A percentile compares a stretch with the other conserved stretches of the same genome.
These are phyloP conservation scores for Carex sylvatica DNA, from an alignment of 202 grass and related monocot species.

Conservation along the genomic window DNA sequence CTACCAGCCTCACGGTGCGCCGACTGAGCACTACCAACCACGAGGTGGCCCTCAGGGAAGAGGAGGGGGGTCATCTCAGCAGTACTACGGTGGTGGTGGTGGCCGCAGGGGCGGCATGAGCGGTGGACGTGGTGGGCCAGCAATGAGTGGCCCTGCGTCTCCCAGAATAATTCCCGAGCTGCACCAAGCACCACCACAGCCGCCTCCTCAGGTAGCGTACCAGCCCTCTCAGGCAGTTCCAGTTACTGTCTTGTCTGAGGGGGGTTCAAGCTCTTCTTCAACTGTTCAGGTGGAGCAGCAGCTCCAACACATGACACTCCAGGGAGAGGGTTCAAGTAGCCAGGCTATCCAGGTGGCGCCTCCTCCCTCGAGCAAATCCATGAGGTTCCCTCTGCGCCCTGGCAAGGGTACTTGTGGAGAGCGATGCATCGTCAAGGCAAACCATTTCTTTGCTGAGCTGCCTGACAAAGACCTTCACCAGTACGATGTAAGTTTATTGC, in stretches of 20 bases:
- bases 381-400: constrained; percentile 84
- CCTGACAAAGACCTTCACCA: constrained; percentile 69
- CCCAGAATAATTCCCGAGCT: constrained; percentile 92
- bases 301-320: constrained; percentile 54
- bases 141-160: constrained; percentile 57
- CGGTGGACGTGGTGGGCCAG: constrained; percentile 18
- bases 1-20: constrained; percentile 46
- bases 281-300: constrained; percentile 53
- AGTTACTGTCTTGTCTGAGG: constrained; percentile 53
- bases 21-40: constrained; percentile 38
- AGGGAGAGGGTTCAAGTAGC: constrained; percentile 42
- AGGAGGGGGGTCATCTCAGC: constrained; percentile 35
- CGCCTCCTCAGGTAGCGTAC: constrained; percentile 53
- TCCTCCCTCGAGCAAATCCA: constrained; percentile 65
- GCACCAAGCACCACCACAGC: constrained; percentile 92
- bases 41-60: constrained; percentile 38
- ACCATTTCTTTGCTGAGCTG: constrained; percentile 96
- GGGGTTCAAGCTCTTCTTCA: constrained; percentile 36
- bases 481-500: constrained; percentile 63
- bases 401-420: constrained; percentile 84
- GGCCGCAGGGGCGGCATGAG: constrained; percentile 18
- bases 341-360: constrained; percentile 61
- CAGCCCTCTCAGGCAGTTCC: constrained; percentile 46
- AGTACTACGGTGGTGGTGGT: constrained; percentile 39
- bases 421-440: constrained; percentile 89